Conservation (phyloP, 2,329 filamentous ascomycete genomes). For the Hymenoscyphus occultus region DNA sequence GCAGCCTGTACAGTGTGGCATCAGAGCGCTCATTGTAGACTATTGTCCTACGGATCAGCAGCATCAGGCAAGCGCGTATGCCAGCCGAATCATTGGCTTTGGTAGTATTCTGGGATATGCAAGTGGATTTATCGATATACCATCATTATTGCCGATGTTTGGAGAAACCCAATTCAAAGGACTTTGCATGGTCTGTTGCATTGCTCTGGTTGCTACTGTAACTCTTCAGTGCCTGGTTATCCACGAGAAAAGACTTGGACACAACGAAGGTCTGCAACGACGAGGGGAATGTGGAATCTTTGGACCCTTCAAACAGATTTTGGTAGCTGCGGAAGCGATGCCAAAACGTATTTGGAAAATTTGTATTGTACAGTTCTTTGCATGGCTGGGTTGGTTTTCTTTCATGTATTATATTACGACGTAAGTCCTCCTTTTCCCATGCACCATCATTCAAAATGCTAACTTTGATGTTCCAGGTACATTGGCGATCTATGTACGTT, state of each 20-base stretch:
- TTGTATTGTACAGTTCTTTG: slow-evolving; percentile 29
- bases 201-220: slow-evolving; percentile 18
- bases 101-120: slow-evolving; percentile 35
- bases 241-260: slow-evolving; percentile 5
- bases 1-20: slow-evolving; percentile 34
- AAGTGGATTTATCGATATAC: slow-evolving; percentile 25
- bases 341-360: slow-evolving; percentile 20
- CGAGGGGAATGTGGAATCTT: background rate
- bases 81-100: slow-evolving; percentile 30
- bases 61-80: slow-evolving; percentile 33
- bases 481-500: slow-evolving; percentile 16
- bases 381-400: slow-evolving; percentile 37
- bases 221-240: slow-evolving; percentile 19
- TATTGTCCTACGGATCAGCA: slow-evolving; percentile 32
- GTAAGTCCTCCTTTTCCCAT: slow-evolving; percentile 20
- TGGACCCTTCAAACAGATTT: slow-evolving; percentile 6
- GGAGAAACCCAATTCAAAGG: slow-evolving; percentile 27
- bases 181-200: slow-evolving; percentile 22
- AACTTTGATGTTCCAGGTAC: slow-evolving; percentile 13
- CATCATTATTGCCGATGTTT: slow-evolving; percentile 13
- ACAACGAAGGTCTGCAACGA: background rate
- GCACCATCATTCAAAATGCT: background rate
- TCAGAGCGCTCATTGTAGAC: slow-evolving; percentile 35
- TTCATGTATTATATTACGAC: slow-evolving; percentile 37
- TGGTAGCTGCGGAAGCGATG: slow-evolving; percentile 15